These are phyloP conservation scores for Boechera retrofracta DNA, from an alignment of 345 rosid genomes.

Conservation along the genomic window DNA sequence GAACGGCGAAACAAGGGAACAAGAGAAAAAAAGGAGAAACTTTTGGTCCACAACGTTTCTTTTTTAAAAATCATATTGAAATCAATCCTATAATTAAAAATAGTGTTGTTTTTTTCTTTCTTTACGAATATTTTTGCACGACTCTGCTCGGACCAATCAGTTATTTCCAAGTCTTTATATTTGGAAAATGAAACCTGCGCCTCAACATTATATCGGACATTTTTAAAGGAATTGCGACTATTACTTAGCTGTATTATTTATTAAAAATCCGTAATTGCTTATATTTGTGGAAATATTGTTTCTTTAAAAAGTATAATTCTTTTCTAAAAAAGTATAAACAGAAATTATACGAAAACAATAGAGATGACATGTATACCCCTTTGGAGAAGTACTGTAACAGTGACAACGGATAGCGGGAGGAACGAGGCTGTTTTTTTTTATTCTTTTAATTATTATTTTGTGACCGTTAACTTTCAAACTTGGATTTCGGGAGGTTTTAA, in stretches of 20 bases:
- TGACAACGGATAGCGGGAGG: slow-evolving; percentile 32
- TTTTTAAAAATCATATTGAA: too few species aligned
- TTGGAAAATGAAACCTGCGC: too few species aligned
- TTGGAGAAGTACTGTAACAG: not conserved
- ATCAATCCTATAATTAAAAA: too few species aligned
- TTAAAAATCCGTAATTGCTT: not conserved
- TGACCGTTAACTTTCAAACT: slow-evolving; percentile 48
- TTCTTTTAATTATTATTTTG: not conserved
- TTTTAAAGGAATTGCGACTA: too few species aligned
- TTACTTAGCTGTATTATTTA: too few species aligned
- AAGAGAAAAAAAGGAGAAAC: not conserved
- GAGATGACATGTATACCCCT: slow-evolving; percentile 11
- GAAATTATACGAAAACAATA: not conserved
- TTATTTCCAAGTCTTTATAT: too few species aligned
- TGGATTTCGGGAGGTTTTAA: slow-evolving; percentile 28
- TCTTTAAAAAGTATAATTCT: not conserved
- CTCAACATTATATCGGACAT: too few species aligned
- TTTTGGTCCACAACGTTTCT: slow-evolving; percentile 36
- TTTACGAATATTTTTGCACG: too few species aligned
- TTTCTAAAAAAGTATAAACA: not conserved
- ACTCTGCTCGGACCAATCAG: too few species aligned
- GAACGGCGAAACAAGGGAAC: slow-evolving; percentile 1
- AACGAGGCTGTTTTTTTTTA: slow-evolving; percentile 17
- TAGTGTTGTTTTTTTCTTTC: too few species aligned
- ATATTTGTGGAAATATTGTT: not conserved